Evolutionary conservation across 331 rosid genomes (phyloP).

Genomic region (Pyrus hybrid): DNA sequence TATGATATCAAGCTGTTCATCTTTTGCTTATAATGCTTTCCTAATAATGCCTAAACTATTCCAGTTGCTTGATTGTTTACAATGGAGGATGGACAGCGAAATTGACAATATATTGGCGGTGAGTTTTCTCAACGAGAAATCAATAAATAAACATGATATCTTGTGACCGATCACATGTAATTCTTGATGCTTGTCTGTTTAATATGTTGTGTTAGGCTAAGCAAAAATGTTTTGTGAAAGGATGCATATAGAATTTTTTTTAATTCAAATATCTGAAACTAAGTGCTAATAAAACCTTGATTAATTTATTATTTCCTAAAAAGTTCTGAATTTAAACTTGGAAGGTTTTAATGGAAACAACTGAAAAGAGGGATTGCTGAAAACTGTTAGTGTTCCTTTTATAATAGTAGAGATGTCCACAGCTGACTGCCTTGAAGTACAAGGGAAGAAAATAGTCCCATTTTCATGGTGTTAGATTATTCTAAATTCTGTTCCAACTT

Average conservation of each 20-base stretch:
- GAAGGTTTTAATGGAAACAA: no score
- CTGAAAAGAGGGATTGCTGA: no score
- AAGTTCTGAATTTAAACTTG: no score
- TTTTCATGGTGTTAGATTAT: no score
- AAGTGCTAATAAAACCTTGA: neutral
- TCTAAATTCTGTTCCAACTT: no score
- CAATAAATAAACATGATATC: neutral
- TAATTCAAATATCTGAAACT: neutral
- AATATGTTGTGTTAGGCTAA: neutral
- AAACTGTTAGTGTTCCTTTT: no score
- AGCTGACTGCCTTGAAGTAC: no score
- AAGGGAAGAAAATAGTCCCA: no score
- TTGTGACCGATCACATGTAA: slow-evolving; percentile 2
- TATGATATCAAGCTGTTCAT: slow-evolving; percentile 1
- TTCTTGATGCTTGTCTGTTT: slow-evolving; percentile 5
- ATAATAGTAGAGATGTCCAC: no score
- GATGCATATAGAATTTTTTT: neutral
- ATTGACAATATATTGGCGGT: slow-evolving; percentile 76
- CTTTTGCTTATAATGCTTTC: slow-evolving; percentile 10
- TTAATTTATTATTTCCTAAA: neutral
- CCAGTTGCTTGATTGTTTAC: slow-evolving; percentile 79
- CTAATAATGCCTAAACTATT: slow-evolving; percentile 23
- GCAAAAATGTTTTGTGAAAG: no score
- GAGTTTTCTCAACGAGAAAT: slow-evolving; percentile 31
- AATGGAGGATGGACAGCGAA: slow-evolving; percentile 83